Conservation (phyloP, 805 yeast species). For the Starmera amethionina region DNA sequence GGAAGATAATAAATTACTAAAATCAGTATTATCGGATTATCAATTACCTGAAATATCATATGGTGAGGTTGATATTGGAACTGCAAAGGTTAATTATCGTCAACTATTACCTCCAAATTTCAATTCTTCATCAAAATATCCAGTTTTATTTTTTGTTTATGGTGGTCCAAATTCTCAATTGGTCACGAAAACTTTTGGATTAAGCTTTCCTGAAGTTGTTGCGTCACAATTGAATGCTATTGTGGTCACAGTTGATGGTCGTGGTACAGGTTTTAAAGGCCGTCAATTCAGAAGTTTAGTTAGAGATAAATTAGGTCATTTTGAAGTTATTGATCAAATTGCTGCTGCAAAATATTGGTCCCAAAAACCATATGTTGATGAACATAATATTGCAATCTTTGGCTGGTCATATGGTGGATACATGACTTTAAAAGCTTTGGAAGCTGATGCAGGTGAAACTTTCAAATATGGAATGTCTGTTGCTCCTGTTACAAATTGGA, state of each 20-base stretch:
- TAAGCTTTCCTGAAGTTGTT: conserved; percentile 64
- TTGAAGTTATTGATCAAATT: conserved; percentile 82
- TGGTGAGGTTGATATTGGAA: conserved; percentile 43
- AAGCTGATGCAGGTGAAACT: conserved; percentile 61
- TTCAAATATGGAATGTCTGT: conserved; percentile 91
- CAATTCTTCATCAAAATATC: conserved; percentile 46
- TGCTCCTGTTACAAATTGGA: conserved; percentile 97
- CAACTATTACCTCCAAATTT: conserved; percentile 77
- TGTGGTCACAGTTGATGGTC: conserved; percentile 92
- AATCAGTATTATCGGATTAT: conserved; percentile 28
- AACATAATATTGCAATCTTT: conserved; percentile 72
- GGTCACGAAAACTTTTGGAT: conserved; percentile 51
- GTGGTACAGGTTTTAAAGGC: conserved; percentile 93
- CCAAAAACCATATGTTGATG: conserved; percentile 52
- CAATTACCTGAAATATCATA: conserved; percentile 47
- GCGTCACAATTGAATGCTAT: conserved; percentile 73
- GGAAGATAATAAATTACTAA: conserved; percentile 33
- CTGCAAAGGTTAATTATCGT: conserved; percentile 45
- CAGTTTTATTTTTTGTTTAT: conserved; percentile 81
- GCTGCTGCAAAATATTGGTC: conserved; percentile 73
- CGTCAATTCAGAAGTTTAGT: conserved; percentile 68
- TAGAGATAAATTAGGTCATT: conserved; percentile 70
- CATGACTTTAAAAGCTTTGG: conserved; percentile 82
- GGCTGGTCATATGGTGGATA: conserved; percentile 99
- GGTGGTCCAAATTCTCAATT: conserved; percentile 95